Conservation (phyloP, 371 early-diverging fungal species). For the Rhizopus microsporus region DNA sequence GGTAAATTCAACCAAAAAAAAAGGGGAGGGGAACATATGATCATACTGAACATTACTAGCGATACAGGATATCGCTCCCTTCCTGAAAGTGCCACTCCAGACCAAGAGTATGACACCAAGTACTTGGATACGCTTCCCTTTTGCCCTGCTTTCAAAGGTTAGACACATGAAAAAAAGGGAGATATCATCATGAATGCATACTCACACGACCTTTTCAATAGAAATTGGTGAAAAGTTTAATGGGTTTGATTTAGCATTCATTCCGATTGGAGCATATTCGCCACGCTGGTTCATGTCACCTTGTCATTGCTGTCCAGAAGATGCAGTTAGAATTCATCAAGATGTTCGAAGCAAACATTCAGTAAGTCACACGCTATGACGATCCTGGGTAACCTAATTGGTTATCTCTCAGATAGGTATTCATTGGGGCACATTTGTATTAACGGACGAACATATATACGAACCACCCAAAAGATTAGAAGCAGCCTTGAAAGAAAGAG, state of each 20-base stretch:
- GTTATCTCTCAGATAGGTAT: constrained; percentile 25
- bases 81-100: constrained; percentile 18
- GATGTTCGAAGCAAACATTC: constrained; percentile 66
- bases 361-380: constrained; percentile 38
- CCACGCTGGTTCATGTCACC: constrained; percentile 74
- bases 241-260: constrained; percentile 71
- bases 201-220: constrained; percentile 4
- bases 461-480: constrained; percentile 61
- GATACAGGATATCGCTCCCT: constrained; percentile 77
- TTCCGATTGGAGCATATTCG: constrained; percentile 84
- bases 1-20: constrained; percentile 31
- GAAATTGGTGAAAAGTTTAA: constrained; percentile 73
- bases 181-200: background rate
- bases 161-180: background rate
- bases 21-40: background rate
- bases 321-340: constrained; percentile 75
- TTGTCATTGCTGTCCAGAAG: constrained; percentile 76
- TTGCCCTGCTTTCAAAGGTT: constrained; percentile 80
- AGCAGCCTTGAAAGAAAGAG: constrained; percentile 48
- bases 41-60: constrained; percentile 30
- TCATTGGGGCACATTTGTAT: constrained; percentile 49
- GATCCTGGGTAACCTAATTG: background rate
- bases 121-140: constrained; percentile 52
- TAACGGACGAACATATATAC: constrained; percentile 57
- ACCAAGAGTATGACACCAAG: constrained; percentile 31